Evolutionary conservation across 148 eudicot genomes (phyloP).

Genomic region (Agrostemma githago): DNA sequence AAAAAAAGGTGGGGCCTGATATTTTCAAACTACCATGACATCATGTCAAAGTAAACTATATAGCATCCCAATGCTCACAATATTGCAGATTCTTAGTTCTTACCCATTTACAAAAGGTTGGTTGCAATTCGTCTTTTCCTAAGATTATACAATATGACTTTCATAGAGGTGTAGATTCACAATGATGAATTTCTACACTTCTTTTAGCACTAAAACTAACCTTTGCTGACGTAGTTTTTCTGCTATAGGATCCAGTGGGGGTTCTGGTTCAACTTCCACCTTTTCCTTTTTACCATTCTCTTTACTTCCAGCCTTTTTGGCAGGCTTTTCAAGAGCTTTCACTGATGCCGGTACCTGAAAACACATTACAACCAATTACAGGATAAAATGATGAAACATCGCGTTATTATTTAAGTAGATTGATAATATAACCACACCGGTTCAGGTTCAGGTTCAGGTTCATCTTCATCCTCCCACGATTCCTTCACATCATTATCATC

Average conservation of each 20-base stretch:
- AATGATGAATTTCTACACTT: neutral
- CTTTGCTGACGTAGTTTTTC: constrained; percentile 51
- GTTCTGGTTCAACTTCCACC: constrained; percentile 33
- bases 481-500: constrained; percentile 84
- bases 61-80: neutral
- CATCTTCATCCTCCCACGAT: constrained; percentile 98
- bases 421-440: constrained; percentile 42
- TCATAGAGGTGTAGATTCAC: neutral
- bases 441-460: constrained; percentile 38
- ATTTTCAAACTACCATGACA: neutral
- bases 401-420: neutral
- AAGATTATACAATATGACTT: neutral
- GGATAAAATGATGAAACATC: neutral
- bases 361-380: neutral
- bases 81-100: neutral
- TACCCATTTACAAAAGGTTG: neutral
- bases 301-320: constrained; percentile 37
- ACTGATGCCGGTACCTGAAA: constrained; percentile 36
- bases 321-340: constrained; percentile 35
- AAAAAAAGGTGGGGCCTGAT: neutral
- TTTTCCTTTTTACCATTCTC: constrained; percentile 34
- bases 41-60: neutral
- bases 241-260: constrained; percentile 37
- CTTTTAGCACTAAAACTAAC: constrained; percentile 19
- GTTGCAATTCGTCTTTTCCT: neutral